Evolutionary conservation across 257 asterid genomes (phyloP).

Genomic region (Solanum paucissectum): DNA sequence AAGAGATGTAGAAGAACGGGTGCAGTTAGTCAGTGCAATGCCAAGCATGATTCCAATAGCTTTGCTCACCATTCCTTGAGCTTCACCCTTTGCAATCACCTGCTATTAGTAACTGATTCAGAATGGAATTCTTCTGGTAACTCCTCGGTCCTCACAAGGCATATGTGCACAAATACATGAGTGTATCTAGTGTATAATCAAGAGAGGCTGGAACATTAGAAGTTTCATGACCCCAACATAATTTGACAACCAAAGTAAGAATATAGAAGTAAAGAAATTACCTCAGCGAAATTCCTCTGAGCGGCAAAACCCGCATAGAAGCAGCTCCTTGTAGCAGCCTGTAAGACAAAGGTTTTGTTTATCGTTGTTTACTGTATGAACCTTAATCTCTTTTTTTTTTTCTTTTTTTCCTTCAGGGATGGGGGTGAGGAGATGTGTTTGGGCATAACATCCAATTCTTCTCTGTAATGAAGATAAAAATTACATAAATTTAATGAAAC

Average conservation of each 20-base stretch:
- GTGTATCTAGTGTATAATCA: neutral
- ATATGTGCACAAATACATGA: neutral
- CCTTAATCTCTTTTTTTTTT: neutral
- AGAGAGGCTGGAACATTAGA: neutral
- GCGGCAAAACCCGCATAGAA: slow-evolving; percentile 99
- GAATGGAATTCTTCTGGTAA: neutral
- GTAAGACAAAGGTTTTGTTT: slow-evolving; percentile 3
- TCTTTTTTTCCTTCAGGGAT: neutral
- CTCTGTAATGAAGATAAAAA: neutral
- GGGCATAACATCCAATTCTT: neutral
- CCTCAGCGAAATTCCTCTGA: slow-evolving; percentile 98
- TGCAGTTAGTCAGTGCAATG: slow-evolving; percentile 67
- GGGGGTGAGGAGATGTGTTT: neutral
- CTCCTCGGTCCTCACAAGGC: neutral
- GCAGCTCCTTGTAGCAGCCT: slow-evolving; percentile 98
- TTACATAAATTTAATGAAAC: neutral
- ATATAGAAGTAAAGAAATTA: slow-evolving; percentile 5
- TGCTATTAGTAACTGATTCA: slow-evolving; percentile 16
- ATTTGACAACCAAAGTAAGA: neutral
- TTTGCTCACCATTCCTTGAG: slow-evolving; percentile 99
- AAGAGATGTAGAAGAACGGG: slow-evolving; percentile 79
- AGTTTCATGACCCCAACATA: neutral
- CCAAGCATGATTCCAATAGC: slow-evolving; percentile 84
- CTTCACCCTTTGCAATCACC: slow-evolving; percentile 99
- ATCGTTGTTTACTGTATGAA: neutral